phyloP scores from a whole-genome alignment of 805 yeast genomes.

The Saccharomyces eubayanus region DNA sequence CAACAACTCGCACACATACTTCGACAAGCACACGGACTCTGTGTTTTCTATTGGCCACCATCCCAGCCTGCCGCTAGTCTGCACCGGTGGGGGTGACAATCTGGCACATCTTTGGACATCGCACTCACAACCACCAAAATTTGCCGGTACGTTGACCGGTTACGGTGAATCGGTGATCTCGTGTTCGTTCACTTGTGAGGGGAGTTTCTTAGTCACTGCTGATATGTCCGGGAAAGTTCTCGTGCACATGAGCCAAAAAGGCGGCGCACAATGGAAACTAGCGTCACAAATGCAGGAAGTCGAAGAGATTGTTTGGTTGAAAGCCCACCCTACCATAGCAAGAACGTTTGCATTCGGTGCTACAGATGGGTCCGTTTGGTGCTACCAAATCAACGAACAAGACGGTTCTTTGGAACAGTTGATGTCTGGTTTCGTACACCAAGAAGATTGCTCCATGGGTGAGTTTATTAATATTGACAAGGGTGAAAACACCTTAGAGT shows the following conservation, averaged over 20 bases:
- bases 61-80: slow-evolving; percentile 75
- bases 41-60: slow-evolving; percentile 75
- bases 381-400: slow-evolving; percentile 55
- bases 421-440: slow-evolving; percentile 76
- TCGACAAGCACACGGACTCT: slow-evolving; percentile 85
- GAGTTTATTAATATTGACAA: slow-evolving; percentile 51
- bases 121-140: slow-evolving; percentile 73
- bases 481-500: slow-evolving; percentile 50
- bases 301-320: slow-evolving; percentile 82
- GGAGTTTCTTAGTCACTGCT: slow-evolving; percentile 73
- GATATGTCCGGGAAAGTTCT: slow-evolving; percentile 90
- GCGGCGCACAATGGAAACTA: slow-evolving; percentile 77
- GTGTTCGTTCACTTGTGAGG: slow-evolving; percentile 78
- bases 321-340: slow-evolving; percentile 67
- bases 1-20: slow-evolving; percentile 82
- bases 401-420: slow-evolving; percentile 54
- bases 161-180: slow-evolving; percentile 84
- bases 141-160: slow-evolving; percentile 67
- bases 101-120: slow-evolving; percentile 88
- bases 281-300: slow-evolving; percentile 71
- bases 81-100: slow-evolving; percentile 95
- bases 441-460: slow-evolving; percentile 73
- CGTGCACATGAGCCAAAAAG: slow-evolving; percentile 60
- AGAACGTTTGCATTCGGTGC: slow-evolving; percentile 84
- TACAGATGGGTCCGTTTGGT: slow-evolving; percentile 90